Evolutionary conservation across 2,329 filamentous ascomycete species (phyloP), one percentile per base, ranked within the genome.

Genomic region (Penicillium crustosum): DNA sequence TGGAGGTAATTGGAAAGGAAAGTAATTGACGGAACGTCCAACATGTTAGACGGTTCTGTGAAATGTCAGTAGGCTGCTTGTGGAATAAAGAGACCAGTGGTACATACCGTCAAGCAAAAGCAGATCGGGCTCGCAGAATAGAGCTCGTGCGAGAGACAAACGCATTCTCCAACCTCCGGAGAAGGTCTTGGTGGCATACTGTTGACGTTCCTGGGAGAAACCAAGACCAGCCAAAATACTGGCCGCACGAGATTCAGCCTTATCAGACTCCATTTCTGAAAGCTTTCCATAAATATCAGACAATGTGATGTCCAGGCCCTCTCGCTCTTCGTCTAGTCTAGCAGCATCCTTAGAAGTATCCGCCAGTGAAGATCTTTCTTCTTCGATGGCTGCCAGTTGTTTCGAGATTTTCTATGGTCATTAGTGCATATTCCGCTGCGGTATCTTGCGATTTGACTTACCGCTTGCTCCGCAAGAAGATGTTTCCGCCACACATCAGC

Each of bases 101-200:
- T 25, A 57, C 70, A 60, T 72, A 81, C 78, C 79, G 81, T 99
- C 94, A 67, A 99, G 91, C 74, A 99, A 84, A 59, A 99, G 80
- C 52, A 99, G 82, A 78, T 99, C 94, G 43, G 94, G 94, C 75
- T 99, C 94, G 79, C 94, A 99, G 82, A 99, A 99, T 36, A 99
- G 85, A 15, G 94, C 94, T 83, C 94, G 84, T 13, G 94, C 94
- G 61, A 99, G 83, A 15, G 94, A 94, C 70, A 99, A 80, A 81
- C 94, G 89, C 94, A 99, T 99, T 78, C 94, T 88, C 94, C 94
- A 99, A 89, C 94, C 94, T 83, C 94, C 94, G 53, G 94, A 99
- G 79, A 99, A 99, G 6, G 93, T 97, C 82, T 91, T 97, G 54
- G 94, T 99, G 17, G 94, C 89, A 72, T 85, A 92, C 68, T 96